Evolutionary conservation across 2,329 filamentous ascomycete genomes (phyloP).

Genomic region (Alternaria dauci): DNA sequence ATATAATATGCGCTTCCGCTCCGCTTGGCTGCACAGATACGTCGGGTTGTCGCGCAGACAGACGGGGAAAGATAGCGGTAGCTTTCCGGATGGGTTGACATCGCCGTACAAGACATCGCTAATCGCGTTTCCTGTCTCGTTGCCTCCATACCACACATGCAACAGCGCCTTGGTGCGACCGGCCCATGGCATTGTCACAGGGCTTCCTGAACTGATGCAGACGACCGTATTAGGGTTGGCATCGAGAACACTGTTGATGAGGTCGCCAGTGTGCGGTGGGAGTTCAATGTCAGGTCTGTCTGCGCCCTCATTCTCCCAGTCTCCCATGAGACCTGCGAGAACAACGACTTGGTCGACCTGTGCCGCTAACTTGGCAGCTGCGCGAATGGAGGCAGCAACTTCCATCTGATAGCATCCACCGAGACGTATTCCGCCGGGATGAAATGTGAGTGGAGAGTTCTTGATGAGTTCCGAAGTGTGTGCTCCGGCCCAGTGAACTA

Average conservation of each 20-base stretch:
- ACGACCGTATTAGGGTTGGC: conserved; percentile 76
- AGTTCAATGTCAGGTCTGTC: conserved; percentile 67
- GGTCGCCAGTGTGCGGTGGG: conserved; percentile 64
- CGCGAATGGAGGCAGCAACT: conserved; percentile 30
- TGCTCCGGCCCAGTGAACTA: conserved; percentile 10
- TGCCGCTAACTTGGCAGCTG: conserved; percentile 18
- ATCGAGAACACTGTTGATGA: conserved; percentile 67
- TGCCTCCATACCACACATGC: conserved; percentile 79
- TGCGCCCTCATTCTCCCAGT: conserved; percentile 74
- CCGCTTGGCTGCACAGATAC: conserved; percentile 72
- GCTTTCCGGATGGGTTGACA: conserved; percentile 75
- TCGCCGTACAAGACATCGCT: conserved; percentile 79
- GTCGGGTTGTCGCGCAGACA: conserved; percentile 64
- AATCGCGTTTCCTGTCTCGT: conserved; percentile 82
- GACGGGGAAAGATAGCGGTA: conserved; percentile 73
- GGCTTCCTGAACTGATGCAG: conserved; percentile 83
- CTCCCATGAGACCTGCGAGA: conserved; percentile 74
- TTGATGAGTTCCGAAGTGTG: neutral
- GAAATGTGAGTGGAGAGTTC: conserved; percentile 7
- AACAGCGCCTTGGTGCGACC: conserved; percentile 78
- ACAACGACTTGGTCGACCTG: conserved; percentile 51
- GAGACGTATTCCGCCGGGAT: conserved; percentile 66
- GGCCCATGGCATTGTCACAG: conserved; percentile 77
- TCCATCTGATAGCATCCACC: conserved; percentile 66
- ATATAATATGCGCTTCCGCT: conserved; percentile 76